These are phyloP conservation scores for Lipomyces japonicus DNA, from an alignment of 805 yeast species.

Conservation along the genomic window DNA sequence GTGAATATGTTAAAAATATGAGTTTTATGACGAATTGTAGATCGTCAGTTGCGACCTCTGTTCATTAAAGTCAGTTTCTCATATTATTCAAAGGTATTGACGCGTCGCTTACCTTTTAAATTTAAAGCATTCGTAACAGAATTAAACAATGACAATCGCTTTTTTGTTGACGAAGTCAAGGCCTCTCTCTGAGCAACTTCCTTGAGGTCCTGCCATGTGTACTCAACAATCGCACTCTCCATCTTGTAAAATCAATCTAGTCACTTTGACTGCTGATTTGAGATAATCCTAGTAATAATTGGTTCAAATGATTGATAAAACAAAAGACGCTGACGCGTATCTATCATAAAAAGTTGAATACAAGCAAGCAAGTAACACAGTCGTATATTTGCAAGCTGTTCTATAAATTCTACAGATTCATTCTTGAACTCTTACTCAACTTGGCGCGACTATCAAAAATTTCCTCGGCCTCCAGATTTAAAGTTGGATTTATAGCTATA, in stretches of 20 bases:
- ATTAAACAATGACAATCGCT: slow-evolving; percentile 15
- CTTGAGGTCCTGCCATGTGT: slow-evolving; percentile 21
- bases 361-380: too few species aligned
- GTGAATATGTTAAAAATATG: slow-evolving; percentile 24
- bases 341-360: too few species aligned
- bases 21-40: slow-evolving; percentile 16
- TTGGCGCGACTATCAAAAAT: background rate
- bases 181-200: slow-evolving; percentile 16
- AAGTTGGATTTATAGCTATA: too few species aligned
- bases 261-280: too few species aligned
- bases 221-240: slow-evolving; percentile 13
- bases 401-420: background rate
- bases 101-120: slow-evolving; percentile 9
- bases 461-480: background rate
- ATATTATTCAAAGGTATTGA: background rate
- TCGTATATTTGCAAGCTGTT: too few species aligned
- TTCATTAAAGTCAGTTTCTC: background rate
- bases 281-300: too few species aligned
- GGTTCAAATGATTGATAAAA: too few species aligned
- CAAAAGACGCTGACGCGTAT: too few species aligned
- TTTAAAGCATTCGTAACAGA: slow-evolving; percentile 18
- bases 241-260: slow-evolving; percentile 2
- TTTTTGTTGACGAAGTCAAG: slow-evolving; percentile 24
- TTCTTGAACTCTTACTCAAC: background rate
- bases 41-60: slow-evolving; percentile 13